Conservation (phyloP, 2,329 filamentous ascomycete genomes). For the Penicillium sp. region DNA sequence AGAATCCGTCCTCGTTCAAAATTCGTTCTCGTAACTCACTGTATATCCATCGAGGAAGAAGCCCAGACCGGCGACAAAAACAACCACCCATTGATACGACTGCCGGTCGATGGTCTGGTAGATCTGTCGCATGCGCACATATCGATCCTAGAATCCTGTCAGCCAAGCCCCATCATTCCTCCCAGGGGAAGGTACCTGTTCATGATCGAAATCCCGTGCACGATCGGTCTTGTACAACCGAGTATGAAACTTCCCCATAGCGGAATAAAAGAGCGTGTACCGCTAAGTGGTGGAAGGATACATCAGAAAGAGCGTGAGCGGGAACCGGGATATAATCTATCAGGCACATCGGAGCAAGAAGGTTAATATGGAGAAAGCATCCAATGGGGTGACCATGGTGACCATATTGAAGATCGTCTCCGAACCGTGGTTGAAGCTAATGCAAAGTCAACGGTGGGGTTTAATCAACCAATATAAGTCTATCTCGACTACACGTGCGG, state of each 20-base stretch:
- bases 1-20: neutral
- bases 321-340: slow-evolving; percentile 2
- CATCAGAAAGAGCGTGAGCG: neutral
- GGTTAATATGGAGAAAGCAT: neutral
- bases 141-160: slow-evolving; percentile 32
- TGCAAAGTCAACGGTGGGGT: neutral
- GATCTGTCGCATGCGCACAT: slow-evolving; percentile 42
- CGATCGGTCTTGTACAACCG: slow-evolving; percentile 43
- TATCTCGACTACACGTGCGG: slow-evolving; percentile 17
- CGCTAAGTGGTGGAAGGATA: neutral
- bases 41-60: slow-evolving; percentile 49
- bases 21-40: slow-evolving; percentile 16
- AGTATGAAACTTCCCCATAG: slow-evolving; percentile 33
- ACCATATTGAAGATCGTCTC: slow-evolving; percentile 2
- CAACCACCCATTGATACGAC: slow-evolving; percentile 41
- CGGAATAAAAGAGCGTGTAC: slow-evolving; percentile 1
- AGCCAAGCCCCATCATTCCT: neutral
- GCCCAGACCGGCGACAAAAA: slow-evolving; percentile 46
- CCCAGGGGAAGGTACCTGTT: slow-evolving; percentile 26
- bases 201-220: slow-evolving; percentile 43
- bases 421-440: slow-evolving; percentile 7
- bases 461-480: slow-evolving; percentile 8
- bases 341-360: neutral
- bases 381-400: neutral
- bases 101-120: slow-evolving; percentile 45